A percentile compares a stretch with the other conserved stretches of the same genome.
Evolutionary conservation across 805 yeast species (phyloP).

Genomic region (Nakazawaea populi): DNA sequence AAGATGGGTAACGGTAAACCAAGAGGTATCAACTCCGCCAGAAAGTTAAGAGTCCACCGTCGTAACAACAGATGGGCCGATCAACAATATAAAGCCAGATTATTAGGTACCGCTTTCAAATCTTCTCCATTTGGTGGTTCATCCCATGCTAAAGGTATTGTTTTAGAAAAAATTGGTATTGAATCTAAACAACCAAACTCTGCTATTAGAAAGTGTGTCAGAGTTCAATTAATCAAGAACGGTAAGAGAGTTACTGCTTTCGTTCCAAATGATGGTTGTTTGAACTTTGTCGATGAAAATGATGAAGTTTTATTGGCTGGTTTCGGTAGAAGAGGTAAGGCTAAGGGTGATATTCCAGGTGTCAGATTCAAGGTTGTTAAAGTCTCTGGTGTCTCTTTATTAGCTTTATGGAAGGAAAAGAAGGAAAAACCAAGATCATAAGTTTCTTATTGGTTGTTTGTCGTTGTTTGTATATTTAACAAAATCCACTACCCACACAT

Average conservation of each 20-base stretch:
- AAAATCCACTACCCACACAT: background rate
- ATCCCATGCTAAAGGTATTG: slow-evolving; percentile 99
- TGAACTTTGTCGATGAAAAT: slow-evolving; percentile 99
- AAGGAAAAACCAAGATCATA: slow-evolving; percentile 99
- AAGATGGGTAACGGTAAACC: slow-evolving; percentile 99
- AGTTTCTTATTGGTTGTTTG: slow-evolving; percentile 1
- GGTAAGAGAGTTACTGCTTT: slow-evolving; percentile 99
- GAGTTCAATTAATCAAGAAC: slow-evolving; percentile 99
- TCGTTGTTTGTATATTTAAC: background rate
- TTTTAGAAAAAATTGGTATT: slow-evolving; percentile 98
- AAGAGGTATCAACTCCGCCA: slow-evolving; percentile 99
- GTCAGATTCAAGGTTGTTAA: slow-evolving; percentile 99
- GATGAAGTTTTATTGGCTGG: slow-evolving; percentile 99
- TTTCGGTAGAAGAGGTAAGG: slow-evolving; percentile 99
- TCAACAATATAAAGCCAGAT: slow-evolving; percentile 95
- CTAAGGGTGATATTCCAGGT: slow-evolving; percentile 99
- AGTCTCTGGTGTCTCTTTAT: slow-evolving; percentile 99
- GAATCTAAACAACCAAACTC: slow-evolving; percentile 99
- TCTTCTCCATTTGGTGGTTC: slow-evolving; percentile 99
- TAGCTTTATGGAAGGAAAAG: slow-evolving; percentile 99
- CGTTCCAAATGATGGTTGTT: slow-evolving; percentile 99
- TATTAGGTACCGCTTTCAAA: slow-evolving; percentile 99
- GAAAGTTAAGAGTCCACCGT: slow-evolving; percentile 99
- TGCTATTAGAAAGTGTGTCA: slow-evolving; percentile 99
- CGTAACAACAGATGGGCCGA: slow-evolving; percentile 99